phyloP scores from a whole-genome alignment of 1,284 basidiomycete species.

The Malassezia equina region DNA sequence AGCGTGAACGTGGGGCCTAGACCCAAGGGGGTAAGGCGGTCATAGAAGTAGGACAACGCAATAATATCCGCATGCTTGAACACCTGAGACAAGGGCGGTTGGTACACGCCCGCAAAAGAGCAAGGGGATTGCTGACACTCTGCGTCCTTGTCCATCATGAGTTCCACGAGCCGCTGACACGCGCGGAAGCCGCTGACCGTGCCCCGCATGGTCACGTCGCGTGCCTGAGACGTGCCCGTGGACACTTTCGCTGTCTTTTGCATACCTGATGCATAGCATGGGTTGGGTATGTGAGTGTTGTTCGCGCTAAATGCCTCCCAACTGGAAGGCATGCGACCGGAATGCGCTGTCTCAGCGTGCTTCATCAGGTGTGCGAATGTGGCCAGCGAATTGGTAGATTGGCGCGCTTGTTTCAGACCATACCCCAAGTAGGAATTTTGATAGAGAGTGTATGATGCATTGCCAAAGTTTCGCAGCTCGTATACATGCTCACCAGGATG shows the following conservation, averaged over 20 bases:
- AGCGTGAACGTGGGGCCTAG: constrained; percentile 46
- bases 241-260: constrained; percentile 61
- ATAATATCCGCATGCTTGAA: constrained; percentile 55
- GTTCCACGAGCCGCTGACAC: constrained; percentile 72
- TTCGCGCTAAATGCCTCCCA: constrained; percentile 30
- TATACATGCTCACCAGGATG: constrained; percentile 88
- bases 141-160: constrained; percentile 88
- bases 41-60: constrained; percentile 79
- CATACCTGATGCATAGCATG: constrained; percentile 68
- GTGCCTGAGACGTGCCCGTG: constrained; percentile 43
- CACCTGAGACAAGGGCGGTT: constrained; percentile 81
- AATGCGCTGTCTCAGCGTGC: constrained; percentile 30
- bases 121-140: constrained; percentile 72
- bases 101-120: constrained; percentile 94
- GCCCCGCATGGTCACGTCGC: constrained; percentile 35
- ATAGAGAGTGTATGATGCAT: constrained; percentile 36
- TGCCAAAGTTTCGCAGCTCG: constrained; percentile 54
- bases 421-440: constrained; percentile 62
- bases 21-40: constrained; percentile 75
- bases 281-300: constrained; percentile 56
- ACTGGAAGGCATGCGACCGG: constrained; percentile 20
- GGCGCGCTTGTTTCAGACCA: constrained; percentile 80
- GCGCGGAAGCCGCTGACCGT: constrained; percentile 67
- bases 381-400: constrained; percentile 75
- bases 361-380: constrained; percentile 65